Evolutionary conservation across 345 rosid species (phyloP), one percentile per base, ranked within the genome.

Genomic region (Lepidium africanum): DNA sequence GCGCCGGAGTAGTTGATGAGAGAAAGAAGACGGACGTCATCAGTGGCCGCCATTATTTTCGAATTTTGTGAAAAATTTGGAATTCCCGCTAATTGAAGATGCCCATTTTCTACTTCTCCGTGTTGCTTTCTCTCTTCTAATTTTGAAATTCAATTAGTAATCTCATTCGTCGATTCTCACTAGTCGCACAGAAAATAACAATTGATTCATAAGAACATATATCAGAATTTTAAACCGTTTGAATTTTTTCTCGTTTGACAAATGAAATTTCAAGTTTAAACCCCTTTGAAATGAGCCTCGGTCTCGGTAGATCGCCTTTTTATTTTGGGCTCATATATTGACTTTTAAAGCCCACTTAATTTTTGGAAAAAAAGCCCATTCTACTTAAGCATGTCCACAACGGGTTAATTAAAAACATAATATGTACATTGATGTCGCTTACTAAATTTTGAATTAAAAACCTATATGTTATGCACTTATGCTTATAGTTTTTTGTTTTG

Each of bases 11-110:
- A 62, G 66, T 83, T 86, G 46, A 83, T 83, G 6, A 69, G 66
- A 38, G 81, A 74, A 75, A 85, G 84, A 50, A 76, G 80, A 17
- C 83, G 64, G 10, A 79, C 33, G 68, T 85, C 92, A 1, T 77
- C 62, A 15, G 25, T 37, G 17, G 96, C 52, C 59, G 85, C 80
- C 96, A 87, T 89, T 15, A 51, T 39, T 54, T 70, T 75, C 70
- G 69, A 68, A 59, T 30, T 46, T 47, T 47, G 49, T 3, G 72
- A 47, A 25, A 11, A 8, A 10, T 14, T 53, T 30, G 40, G 16
- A 42, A 37, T 55, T 74, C 78, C 78, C 78, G 78, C 74, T 75
- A 62, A 55, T 38, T 0, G 59, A 61, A 27, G 7, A 43, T 11
- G 3, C 36, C 4, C 57, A 21, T 49, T 59, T 45, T 45, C 56